These are phyloP conservation scores for Xylaria sp. DNA, from an alignment of 2,329 filamentous ascomycete species.

Conservation along the genomic window DNA sequence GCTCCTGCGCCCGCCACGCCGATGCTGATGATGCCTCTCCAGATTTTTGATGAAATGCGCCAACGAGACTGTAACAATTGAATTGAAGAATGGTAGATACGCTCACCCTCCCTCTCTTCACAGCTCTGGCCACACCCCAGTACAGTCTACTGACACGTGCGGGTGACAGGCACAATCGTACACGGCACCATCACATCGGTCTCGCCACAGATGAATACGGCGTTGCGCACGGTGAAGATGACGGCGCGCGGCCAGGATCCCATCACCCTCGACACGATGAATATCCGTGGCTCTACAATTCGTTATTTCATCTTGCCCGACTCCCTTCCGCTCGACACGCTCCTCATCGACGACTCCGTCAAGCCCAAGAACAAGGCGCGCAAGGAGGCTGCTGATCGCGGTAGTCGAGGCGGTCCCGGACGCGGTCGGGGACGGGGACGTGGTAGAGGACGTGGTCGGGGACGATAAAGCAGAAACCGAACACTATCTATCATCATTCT, in stretches of 20 bases:
- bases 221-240: constrained; percentile 95
- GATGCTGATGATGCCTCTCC: constrained; percentile 42
- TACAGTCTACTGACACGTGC: constrained; percentile 12
- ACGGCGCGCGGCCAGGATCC: constrained; percentile 86
- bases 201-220: constrained; percentile 98
- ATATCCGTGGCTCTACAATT: constrained; percentile 93
- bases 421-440: constrained; percentile 58
- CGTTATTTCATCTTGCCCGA: constrained; percentile 97
- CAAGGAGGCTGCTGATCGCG: constrained; percentile 77
- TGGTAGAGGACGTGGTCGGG: constrained; percentile 57
- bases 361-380: constrained; percentile 99
- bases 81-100: constrained; percentile 88
- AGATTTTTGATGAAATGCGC: constrained; percentile 99
- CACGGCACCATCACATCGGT: constrained; percentile 97
- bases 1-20: constrained; percentile 35
- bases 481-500: not conserved
- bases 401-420: constrained; percentile 58
- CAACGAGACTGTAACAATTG: constrained; percentile 98
- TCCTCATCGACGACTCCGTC: constrained; percentile 93
- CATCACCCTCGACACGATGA: constrained; percentile 90
- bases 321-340: constrained; percentile 90
- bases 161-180: constrained; percentile 79
- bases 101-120: constrained; percentile 26
- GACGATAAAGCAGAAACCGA: constrained; percentile 20
- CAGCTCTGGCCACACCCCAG: not conserved